These are phyloP conservation scores for Paramarasmius palmivorus DNA, from an alignment of 1,284 basidiomycete genomes.

Conservation along the genomic window DNA sequence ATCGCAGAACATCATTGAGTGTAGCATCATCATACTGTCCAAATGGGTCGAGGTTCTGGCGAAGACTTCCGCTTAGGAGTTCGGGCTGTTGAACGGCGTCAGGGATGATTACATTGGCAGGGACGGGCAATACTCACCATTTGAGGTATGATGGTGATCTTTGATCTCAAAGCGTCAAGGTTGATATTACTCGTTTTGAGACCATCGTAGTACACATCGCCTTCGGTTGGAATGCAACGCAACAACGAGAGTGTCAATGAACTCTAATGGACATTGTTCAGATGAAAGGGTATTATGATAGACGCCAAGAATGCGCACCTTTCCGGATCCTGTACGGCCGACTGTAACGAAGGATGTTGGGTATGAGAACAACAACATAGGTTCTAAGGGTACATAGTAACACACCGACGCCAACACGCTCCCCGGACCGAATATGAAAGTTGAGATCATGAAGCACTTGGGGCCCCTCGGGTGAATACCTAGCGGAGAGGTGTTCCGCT, in stretches of 20 bases:
- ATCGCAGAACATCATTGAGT: conserved; percentile 55
- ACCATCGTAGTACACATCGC: conserved; percentile 55
- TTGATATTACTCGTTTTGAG: conserved; percentile 50
- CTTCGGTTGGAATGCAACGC: conserved; percentile 59
- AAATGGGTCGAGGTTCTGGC: conserved; percentile 71
- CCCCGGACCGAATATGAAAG: conserved; percentile 45
- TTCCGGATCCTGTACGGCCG: conserved; percentile 78
- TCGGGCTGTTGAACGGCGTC: conserved; percentile 60
- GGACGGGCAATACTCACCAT: conserved; percentile 16
- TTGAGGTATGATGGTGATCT: conserved; percentile 65
- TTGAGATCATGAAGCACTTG: conserved; percentile 46
- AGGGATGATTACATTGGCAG: conserved; percentile 19
- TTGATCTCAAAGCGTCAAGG: conserved; percentile 60
- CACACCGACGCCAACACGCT: conserved; percentile 48
- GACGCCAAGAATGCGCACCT: conserved; percentile 44
- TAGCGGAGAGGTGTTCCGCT: conserved; percentile 51
- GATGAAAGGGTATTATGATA: conserved; percentile 36
- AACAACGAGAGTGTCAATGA: conserved; percentile 52
- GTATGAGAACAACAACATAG: background rate
- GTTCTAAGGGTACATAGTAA: too few species aligned
- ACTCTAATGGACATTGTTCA: conserved; percentile 34
- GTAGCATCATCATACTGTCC: conserved; percentile 68
- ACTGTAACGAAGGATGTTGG: conserved; percentile 35
- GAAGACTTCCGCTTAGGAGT: conserved; percentile 58
- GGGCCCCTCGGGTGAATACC: conserved; percentile 43